Evolutionary conservation across 2,329 filamentous ascomycete genomes (phyloP), one percentile per base, ranked within the genome.

Genomic region (Stromatinia cepivora): DNA sequence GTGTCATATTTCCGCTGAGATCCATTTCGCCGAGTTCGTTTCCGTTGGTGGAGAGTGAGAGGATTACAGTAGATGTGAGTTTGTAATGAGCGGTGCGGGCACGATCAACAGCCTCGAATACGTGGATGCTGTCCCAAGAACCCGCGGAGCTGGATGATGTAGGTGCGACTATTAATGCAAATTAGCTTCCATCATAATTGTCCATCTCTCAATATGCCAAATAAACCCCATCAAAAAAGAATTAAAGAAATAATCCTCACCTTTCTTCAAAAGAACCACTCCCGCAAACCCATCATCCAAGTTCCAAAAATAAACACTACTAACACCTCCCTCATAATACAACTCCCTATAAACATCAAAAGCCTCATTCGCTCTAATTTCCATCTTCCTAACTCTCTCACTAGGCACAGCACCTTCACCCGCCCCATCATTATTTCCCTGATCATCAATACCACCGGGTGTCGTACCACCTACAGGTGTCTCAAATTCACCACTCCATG

Each of bases 401-500:
- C 91, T 94, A 0, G 94, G 94, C 17, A 96, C 88, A 1, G 93
- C 92, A 1, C 93, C 92, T 78, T 97, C 94, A 34, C 88, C 88
- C 0, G 86, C 87, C 0, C 85, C 86, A 71, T 87, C 86, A 72
- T 82, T 87, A 48, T 79, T 80, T n/a, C 83, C 84, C 66, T 74
- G 72, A 17, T 82, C 81, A 11, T 84, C 83, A 4, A 85, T 82
- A 39, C 84, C 86, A 36, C 84, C 84, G 0, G 79, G 78, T 62
- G 88, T 87, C 63, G 85, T 86, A 73, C 86, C 86, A 73, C 92
- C 90, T 71, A 97, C 86, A 20, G 93, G 91, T 25, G 94, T 95
- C 79, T 98, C 93, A 81, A 99, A 99, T 81, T 97, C 92, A 82
- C 98, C 98, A 82, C 91, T 95, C 95, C 95, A 99, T n/a, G 95